Conservation (phyloP, 345 rosid genomes). For the Eucalyptus tenuipes region DNA sequence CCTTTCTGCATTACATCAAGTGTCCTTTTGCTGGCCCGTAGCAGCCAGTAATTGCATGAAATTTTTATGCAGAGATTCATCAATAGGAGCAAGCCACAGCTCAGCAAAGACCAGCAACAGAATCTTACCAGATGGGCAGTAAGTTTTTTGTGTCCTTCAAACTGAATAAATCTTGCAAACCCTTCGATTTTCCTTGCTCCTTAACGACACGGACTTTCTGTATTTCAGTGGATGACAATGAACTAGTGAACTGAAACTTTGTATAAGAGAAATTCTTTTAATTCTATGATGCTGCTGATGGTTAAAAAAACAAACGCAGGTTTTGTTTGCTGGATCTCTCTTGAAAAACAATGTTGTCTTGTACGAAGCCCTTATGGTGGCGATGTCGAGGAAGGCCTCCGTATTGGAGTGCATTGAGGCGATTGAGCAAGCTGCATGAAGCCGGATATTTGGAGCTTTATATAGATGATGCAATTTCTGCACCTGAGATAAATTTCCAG, state of each 20-base stretch:
- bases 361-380: constrained; percentile 68
- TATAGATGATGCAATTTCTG: background rate
- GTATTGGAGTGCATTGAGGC: constrained; percentile 74
- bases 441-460: background rate
- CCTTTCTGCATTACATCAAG: background rate
- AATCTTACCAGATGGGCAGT: constrained; percentile 99
- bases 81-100: constrained; percentile 71
- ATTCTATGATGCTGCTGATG: background rate
- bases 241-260: background rate
- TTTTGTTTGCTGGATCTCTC: constrained; percentile 65
- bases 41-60: background rate
- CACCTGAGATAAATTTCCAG: background rate
- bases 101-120: constrained; percentile 83
- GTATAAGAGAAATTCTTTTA: background rate
- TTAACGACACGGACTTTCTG: background rate
- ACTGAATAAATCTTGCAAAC: background rate
- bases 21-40: background rate
- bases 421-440: constrained; percentile 47
- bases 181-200: background rate
- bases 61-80: constrained; percentile 54
- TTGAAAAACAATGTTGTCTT: constrained; percentile 59
- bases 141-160: constrained; percentile 3
- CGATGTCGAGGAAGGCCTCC: constrained; percentile 66
- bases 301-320: constrained; percentile 24
- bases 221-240: background rate